Evolutionary conservation across 768 basidiomycete species (phyloP).

Genomic region (Lactarius trivialis): DNA sequence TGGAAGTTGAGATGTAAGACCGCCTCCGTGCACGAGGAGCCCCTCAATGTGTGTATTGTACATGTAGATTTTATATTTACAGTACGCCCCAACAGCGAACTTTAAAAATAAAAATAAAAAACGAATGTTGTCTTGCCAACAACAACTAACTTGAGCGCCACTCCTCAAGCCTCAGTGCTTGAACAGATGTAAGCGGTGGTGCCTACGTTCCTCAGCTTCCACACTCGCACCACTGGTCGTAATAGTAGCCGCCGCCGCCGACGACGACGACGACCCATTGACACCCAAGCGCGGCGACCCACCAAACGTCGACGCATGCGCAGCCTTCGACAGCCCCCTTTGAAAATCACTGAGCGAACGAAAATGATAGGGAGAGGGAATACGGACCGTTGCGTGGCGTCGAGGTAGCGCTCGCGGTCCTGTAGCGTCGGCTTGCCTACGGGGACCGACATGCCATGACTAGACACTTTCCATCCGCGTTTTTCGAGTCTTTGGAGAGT

Average conservation of each 20-base stretch:
- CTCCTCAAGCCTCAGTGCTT: background rate
- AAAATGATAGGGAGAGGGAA: background rate
- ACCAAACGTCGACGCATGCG: background rate
- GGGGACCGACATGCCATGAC: background rate
- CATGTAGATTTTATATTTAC: no score
- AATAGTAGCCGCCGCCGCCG: no score
- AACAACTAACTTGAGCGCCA: no score
- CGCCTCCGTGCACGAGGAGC: no score
- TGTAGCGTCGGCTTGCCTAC: background rate
- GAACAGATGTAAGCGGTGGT: background rate
- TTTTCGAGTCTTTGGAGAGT: background rate
- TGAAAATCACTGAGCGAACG: no score
- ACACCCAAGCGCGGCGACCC: background rate
- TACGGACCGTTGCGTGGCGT: conserved; percentile 12
- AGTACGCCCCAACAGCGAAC: no score
- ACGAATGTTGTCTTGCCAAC: no score
- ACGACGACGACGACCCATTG: no score
- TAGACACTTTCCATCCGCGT: background rate
- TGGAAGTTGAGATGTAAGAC: conserved; percentile 22
- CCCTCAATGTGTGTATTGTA: background rate
- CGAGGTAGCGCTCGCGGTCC: conserved; percentile 6
- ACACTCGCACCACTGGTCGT: background rate
- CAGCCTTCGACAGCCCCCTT: conserved; percentile 1
- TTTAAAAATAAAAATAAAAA: background rate
- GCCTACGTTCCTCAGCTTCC: background rate